Percentiles rank a stretch among this genome's conserved stretches.
phyloP scores from a whole-genome alignment of 2,329 filamentous ascomycete species.

The Sphaceloma murrayae region DNA sequence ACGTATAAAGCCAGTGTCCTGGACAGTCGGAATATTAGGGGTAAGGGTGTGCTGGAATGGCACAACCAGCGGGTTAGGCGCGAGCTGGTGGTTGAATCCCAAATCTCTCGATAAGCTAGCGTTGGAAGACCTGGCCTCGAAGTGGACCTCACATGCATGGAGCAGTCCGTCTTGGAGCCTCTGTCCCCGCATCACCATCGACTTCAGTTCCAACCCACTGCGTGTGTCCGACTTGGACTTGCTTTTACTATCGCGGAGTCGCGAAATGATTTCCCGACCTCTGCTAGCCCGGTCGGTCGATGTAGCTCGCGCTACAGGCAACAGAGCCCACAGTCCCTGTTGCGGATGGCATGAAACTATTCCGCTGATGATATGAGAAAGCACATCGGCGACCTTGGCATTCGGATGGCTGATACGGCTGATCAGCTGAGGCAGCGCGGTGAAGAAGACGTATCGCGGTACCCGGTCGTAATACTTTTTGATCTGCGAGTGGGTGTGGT shows the following conservation, averaged over 20 bases:
- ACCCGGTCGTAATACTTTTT: slow-evolving; percentile 67
- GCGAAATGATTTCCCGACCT: slow-evolving; percentile 34
- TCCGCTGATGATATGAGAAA: slow-evolving; percentile 72
- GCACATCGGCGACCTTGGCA: slow-evolving; percentile 60
- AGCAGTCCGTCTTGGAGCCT: slow-evolving; percentile 75
- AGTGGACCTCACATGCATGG: slow-evolving; percentile 65
- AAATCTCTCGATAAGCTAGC: slow-evolving; percentile 72
- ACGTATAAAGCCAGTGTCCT: slow-evolving; percentile 59
- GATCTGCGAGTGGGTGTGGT: slow-evolving; percentile 61
- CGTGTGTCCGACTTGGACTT: slow-evolving; percentile 47
- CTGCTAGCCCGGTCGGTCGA: slow-evolving; percentile 57
- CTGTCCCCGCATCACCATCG: slow-evolving; percentile 67
- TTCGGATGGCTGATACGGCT: slow-evolving; percentile 91
- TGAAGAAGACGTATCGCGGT: slow-evolving; percentile 70
- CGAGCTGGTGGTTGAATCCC: slow-evolving; percentile 71
- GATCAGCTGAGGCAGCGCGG: slow-evolving; percentile 81
- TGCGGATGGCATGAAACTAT: slow-evolving; percentile 82
- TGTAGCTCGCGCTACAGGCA: slow-evolving; percentile 75
- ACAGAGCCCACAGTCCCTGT: slow-evolving; percentile 82
- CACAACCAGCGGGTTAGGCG: slow-evolving; percentile 77
- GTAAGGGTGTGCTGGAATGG: slow-evolving; percentile 79
- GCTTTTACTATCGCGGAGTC: slow-evolving; percentile 42
- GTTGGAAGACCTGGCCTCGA: slow-evolving; percentile 59
- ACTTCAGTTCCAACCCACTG: slow-evolving; percentile 54
- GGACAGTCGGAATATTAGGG: slow-evolving; percentile 62